Evolutionary conservation across 2,329 filamentous ascomycete species (phyloP).

Genomic region (Canariomyces notabilis): DNA sequence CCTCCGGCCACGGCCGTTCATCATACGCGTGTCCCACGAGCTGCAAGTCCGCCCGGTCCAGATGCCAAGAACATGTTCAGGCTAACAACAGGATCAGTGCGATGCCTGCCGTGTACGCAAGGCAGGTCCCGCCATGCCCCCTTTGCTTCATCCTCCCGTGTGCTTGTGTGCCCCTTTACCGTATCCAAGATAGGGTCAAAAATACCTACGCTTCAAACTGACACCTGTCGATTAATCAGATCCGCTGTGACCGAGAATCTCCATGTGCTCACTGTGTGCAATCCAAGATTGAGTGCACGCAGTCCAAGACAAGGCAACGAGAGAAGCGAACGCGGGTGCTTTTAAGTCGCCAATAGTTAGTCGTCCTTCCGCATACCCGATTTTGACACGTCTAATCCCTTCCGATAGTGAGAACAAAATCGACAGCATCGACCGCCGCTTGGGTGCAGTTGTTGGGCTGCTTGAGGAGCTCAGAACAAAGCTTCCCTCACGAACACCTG

Average conservation of each 20-base stretch:
- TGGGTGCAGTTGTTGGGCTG: slow-evolving; percentile 32
- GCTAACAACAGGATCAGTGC: slow-evolving; percentile 14
- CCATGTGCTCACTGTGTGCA: slow-evolving; percentile 35
- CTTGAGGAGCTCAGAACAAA: slow-evolving; percentile 31
- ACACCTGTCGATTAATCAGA: too few species aligned
- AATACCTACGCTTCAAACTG: too few species aligned
- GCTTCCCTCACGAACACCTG: not conserved
- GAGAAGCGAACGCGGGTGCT: slow-evolving; percentile 36
- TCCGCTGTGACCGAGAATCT: slow-evolving; percentile 35
- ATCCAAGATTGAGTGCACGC: slow-evolving; percentile 35
- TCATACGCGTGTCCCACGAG: slow-evolving; percentile 18
- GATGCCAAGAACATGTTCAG: not conserved
- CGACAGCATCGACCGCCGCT: slow-evolving; percentile 34
- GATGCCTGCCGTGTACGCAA: slow-evolving; percentile 21
- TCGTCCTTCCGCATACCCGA: not conserved
- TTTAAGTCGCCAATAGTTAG: slow-evolving; percentile 36
- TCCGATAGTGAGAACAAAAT: slow-evolving; percentile 34
- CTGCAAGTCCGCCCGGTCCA: slow-evolving; percentile 14
- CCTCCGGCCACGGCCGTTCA: too few species aligned
- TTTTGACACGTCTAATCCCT: not conserved
- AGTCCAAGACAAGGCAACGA: slow-evolving; percentile 30
- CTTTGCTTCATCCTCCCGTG: too few species aligned
- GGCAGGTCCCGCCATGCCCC: too few species aligned
- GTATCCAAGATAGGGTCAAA: too few species aligned
- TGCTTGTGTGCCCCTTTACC: too few species aligned